Conservation (phyloP, 805 yeast genomes). For the Yueomyces sinensis region DNA sequence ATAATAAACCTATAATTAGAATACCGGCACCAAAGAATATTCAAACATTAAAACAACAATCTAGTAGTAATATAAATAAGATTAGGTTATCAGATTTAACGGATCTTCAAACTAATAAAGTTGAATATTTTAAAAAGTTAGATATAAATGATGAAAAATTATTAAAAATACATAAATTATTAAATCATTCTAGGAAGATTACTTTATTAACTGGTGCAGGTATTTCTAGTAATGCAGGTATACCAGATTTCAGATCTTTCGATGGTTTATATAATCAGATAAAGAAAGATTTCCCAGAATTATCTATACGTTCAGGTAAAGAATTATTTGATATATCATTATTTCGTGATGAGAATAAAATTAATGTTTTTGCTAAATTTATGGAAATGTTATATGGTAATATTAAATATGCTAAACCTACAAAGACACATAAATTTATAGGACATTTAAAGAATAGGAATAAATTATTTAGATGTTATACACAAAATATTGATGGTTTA, state of each 20-base stretch:
- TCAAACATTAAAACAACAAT: not conserved
- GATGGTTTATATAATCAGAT: constrained; percentile 73
- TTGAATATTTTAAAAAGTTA: constrained; percentile 7
- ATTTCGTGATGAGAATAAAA: constrained; percentile 53
- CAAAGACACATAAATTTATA: constrained; percentile 73
- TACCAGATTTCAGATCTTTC: constrained; percentile 84
- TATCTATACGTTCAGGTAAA: constrained; percentile 57
- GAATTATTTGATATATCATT: constrained; percentile 83
- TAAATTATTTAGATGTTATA: constrained; percentile 72
- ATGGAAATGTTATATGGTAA: constrained; percentile 68
- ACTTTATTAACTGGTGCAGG: constrained; percentile 89
- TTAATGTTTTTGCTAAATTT: constrained; percentile 70
- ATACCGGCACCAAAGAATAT: not conserved
- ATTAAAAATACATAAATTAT: constrained; percentile 14
- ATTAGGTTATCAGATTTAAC: not conserved
- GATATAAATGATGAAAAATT: constrained; percentile 7
- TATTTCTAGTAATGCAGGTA: constrained; percentile 91
- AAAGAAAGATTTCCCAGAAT: constrained; percentile 44
- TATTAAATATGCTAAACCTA: constrained; percentile 58
- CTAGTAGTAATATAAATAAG: not conserved
- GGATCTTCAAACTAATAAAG: constrained; percentile 8
- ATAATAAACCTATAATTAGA: not conserved
- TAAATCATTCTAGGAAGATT: constrained; percentile 30
- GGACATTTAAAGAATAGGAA: constrained; percentile 41
- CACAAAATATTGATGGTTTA: constrained; percentile 88